phyloP scores from a whole-genome alignment of 192 early-diverging fungal species.

The Backusella psychrophila region DNA sequence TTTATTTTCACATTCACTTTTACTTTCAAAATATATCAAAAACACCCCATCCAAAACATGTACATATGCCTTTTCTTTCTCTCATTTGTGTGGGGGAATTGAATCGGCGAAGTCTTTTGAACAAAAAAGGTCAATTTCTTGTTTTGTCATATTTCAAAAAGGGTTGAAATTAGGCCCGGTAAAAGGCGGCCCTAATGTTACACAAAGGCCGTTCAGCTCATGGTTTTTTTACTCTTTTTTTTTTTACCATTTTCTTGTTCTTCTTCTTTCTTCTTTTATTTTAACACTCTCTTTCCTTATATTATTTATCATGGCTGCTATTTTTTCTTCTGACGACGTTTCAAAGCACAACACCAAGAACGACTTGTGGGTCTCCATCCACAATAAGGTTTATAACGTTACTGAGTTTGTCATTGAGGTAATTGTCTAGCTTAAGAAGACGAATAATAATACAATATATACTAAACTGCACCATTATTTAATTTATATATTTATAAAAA shows the following conservation, averaged over 20 bases:
- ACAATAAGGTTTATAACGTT: constrained; percentile 76
- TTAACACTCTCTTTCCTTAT: not conserved
- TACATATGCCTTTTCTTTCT: not conserved
- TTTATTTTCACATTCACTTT: not conserved
- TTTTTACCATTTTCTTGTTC: not conserved
- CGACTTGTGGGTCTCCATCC: constrained; percentile 79
- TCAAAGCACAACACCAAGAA: constrained; percentile 62
- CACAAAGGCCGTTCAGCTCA: not conserved
- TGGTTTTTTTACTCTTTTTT: not conserved
- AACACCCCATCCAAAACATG: not conserved
- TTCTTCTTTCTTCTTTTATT: not conserved
- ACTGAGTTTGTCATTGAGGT: constrained; percentile 77
- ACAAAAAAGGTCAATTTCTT: not conserved
- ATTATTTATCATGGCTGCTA: constrained; percentile 10
- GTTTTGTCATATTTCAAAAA: not conserved
- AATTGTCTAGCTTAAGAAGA: not conserved
- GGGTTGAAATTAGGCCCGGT: not conserved
- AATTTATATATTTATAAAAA: not conserved
- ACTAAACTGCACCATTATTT: not conserved
- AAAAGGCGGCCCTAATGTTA: not conserved
- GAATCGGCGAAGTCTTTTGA: not conserved
- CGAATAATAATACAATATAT: not conserved
- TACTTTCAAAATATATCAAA: not conserved
- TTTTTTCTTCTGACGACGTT: constrained; percentile 61
- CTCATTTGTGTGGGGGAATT: not conserved